Evolutionary conservation across 1,284 basidiomycete species (phyloP).

Genomic region (Pseudozyma thailandica): DNA sequence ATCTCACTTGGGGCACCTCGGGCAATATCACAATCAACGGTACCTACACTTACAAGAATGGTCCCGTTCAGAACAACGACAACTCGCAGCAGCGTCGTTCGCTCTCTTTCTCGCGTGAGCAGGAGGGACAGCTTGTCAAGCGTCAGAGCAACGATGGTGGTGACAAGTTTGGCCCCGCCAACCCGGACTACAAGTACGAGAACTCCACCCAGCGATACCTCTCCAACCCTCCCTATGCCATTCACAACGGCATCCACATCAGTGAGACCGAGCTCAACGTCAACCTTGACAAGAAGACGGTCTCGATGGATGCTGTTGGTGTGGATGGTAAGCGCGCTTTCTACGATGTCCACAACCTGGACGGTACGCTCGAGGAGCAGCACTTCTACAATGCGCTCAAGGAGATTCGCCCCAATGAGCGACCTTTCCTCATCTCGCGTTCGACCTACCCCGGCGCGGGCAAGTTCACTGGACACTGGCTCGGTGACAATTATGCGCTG

Average conservation of each 20-base stretch:
- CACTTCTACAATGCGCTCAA: slow-evolving; percentile 45
- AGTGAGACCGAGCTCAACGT: slow-evolving; percentile 70
- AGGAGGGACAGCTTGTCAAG: slow-evolving; percentile 11
- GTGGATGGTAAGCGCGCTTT: slow-evolving; percentile 18
- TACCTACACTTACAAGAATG: slow-evolving; percentile 36
- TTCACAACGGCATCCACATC: slow-evolving; percentile 75
- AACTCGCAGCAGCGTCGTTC: slow-evolving; percentile 13
- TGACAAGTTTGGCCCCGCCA: slow-evolving; percentile 22
- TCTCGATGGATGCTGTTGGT: slow-evolving; percentile 69
- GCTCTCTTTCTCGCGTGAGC: slow-evolving; percentile 4
- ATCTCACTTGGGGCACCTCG: slow-evolving; percentile 74
- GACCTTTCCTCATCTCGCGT: slow-evolving; percentile 56
- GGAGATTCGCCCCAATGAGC: slow-evolving; percentile 38
- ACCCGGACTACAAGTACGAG: slow-evolving; percentile 37
- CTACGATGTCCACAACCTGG: slow-evolving; percentile 67
- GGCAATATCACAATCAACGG: slow-evolving; percentile 81
- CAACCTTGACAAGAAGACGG: slow-evolving; percentile 65
- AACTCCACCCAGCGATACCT: slow-evolving; percentile 47
- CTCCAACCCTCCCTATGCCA: slow-evolving; percentile 73
- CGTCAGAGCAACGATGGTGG: slow-evolving; percentile 6
- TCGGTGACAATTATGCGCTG: slow-evolving; percentile 76
- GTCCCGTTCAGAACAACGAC: slow-evolving; percentile 40
- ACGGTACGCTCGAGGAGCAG: slow-evolving; percentile 41
- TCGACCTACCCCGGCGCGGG: slow-evolving; percentile 56
- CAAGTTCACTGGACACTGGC: slow-evolving; percentile 54